Evolutionary conservation across 2,329 filamentous ascomycete genomes (phyloP).

Genomic region (Raffaelea ambrosiae): DNA sequence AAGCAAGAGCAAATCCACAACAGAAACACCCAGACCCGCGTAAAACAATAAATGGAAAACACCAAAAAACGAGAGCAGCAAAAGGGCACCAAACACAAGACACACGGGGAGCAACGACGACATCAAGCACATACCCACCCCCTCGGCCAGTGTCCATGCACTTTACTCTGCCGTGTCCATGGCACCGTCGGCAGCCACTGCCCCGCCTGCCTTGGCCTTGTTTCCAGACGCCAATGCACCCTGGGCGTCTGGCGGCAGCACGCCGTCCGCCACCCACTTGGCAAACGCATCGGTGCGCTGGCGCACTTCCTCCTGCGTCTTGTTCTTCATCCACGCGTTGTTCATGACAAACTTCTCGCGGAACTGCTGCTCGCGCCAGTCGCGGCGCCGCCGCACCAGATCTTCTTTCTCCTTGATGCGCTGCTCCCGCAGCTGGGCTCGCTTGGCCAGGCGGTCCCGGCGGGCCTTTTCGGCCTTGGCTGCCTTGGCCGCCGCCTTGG

Average conservation of each 20-base stretch:
- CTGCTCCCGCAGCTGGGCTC: slow-evolving; percentile 21
- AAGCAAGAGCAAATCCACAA: too few relatives aligned
- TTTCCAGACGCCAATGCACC: background rate
- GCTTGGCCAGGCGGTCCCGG: background rate
- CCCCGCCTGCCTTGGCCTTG: background rate
- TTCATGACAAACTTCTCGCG: slow-evolving; percentile 77
- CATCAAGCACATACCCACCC: background rate
- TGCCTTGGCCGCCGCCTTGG: background rate
- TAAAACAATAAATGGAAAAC: too few relatives aligned
- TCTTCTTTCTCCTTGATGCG: slow-evolving; percentile 26
- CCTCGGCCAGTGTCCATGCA: background rate
- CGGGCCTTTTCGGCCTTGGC: background rate
- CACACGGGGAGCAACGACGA: too few relatives aligned
- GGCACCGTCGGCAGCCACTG: background rate
- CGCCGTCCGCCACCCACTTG: slow-evolving; percentile 43
- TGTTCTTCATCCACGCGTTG: slow-evolving; percentile 69
- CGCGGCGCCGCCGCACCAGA: slow-evolving; percentile 19
- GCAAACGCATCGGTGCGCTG: slow-evolving; percentile 60
- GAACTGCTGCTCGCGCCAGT: slow-evolving; percentile 40
- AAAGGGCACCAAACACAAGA: background rate
- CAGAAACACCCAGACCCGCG: too few relatives aligned
- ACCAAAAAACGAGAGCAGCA: too few relatives aligned
- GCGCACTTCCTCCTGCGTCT: slow-evolving; percentile 69
- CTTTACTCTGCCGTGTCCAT: slow-evolving; percentile 8
- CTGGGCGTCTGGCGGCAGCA: slow-evolving; percentile 5